Conservation (phyloP, 257 asterid species). For the Scutellaria barbata region DNA sequence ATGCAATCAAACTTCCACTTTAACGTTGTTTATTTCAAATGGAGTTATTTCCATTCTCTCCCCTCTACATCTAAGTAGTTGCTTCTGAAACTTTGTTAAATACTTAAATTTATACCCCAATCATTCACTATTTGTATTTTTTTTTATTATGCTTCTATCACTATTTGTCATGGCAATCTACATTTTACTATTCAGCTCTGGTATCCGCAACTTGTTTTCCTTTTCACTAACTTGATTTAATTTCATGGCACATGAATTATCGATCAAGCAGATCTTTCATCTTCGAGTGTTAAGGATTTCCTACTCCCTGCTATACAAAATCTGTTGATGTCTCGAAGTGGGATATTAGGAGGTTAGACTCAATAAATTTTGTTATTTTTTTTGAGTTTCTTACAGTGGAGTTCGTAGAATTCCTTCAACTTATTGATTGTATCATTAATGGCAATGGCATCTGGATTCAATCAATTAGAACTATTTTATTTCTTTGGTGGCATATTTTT, state of each 20-base stretch:
- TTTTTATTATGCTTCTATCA: too few species aligned
- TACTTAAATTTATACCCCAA: too few species aligned
- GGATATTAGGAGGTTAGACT: too few species aligned
- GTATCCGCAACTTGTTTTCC: constrained; percentile 15
- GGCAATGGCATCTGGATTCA: neutral
- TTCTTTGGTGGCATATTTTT: too few species aligned
- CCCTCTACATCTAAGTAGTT: too few species aligned
- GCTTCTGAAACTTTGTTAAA: too few species aligned
- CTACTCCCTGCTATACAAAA: constrained; percentile 94
- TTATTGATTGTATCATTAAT: neutral
- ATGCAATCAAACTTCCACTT: constrained; percentile 2
- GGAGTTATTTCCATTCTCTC: too few species aligned
- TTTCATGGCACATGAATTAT: constrained; percentile 7
- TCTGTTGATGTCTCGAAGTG: too few species aligned
- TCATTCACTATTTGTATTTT: too few species aligned
- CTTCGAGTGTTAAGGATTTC: constrained; percentile 70
- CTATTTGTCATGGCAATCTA: neutral
- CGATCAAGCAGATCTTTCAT: constrained; percentile 67
- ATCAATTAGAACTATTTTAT: too few species aligned
- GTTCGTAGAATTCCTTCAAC: neutral
- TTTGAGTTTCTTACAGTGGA: neutral
- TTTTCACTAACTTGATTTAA: constrained; percentile 18
- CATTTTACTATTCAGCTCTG: constrained; percentile 5
- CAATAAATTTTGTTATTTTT: neutral
- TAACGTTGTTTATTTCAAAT: too few species aligned